These are phyloP conservation scores for Silene conica DNA, from an alignment of 148 eudicot species.

Conservation along the genomic window DNA sequence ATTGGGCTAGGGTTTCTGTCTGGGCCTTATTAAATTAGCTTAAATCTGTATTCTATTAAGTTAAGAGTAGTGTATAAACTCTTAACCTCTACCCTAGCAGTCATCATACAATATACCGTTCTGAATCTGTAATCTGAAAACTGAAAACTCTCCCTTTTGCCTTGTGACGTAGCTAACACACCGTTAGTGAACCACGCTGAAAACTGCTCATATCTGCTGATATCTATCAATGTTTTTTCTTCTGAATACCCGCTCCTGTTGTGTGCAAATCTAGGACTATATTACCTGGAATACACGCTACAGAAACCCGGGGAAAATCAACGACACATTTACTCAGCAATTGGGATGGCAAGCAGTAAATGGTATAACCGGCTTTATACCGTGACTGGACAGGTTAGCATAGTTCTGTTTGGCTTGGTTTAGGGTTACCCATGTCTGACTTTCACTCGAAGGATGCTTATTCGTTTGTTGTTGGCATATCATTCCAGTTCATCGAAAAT, in stretches of 20 bases:
- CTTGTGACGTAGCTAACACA: too few relatives aligned
- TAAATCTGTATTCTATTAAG: too few relatives aligned
- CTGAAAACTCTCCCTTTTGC: too few relatives aligned
- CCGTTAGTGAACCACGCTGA: too few relatives aligned
- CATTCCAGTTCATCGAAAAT: conserved; percentile 71
- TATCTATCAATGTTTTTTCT: too few relatives aligned
- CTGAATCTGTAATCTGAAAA: too few relatives aligned
- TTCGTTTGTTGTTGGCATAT: neutral
- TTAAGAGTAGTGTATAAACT: too few relatives aligned
- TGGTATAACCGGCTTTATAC: conserved; percentile 87
- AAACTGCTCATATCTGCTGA: too few relatives aligned
- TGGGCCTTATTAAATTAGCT: too few relatives aligned
- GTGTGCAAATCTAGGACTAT: conserved; percentile 51
- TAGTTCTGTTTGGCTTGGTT: neutral
- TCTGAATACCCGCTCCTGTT: neutral
- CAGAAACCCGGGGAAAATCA: conserved; percentile 82
- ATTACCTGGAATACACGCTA: conserved; percentile 81
- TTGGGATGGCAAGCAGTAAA: conserved; percentile 74
- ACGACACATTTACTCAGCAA: conserved; percentile 70
- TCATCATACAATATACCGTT: too few relatives aligned
- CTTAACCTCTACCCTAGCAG: too few relatives aligned
- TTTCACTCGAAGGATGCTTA: neutral
- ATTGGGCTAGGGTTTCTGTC: too few relatives aligned
- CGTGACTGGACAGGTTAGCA: conserved; percentile 86
- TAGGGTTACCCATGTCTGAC: neutral